Evolutionary conservation across 2,329 filamentous ascomycete species (phyloP).

Genomic region (Piedraia hortae): DNA sequence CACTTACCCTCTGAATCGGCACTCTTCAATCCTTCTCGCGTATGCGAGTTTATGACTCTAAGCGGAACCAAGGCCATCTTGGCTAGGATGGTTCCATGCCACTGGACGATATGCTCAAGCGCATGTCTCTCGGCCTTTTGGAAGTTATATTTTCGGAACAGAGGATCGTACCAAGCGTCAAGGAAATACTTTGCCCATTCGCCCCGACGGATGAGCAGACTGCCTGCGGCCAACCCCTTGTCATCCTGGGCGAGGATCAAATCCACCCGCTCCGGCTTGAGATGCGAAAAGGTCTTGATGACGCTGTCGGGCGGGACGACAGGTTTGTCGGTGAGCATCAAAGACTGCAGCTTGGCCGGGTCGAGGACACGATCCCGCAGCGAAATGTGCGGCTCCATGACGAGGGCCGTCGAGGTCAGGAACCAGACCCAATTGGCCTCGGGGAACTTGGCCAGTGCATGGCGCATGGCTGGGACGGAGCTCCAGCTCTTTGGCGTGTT

Average conservation of each 20-base stretch:
- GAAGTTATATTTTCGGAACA: slow-evolving; percentile 87
- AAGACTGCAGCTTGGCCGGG: slow-evolving; percentile 34
- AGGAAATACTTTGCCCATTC: slow-evolving; percentile 84
- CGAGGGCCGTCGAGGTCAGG: slow-evolving; percentile 57
- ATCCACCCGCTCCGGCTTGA: slow-evolving; percentile 53
- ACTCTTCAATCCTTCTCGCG: too few relatives aligned
- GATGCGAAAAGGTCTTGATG: slow-evolving; percentile 71
- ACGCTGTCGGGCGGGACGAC: slow-evolving; percentile 90
- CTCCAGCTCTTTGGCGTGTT: slow-evolving; percentile 38
- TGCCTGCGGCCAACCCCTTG: slow-evolving; percentile 47
- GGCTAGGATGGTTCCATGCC: slow-evolving; percentile 86
- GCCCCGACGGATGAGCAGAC: slow-evolving; percentile 54
- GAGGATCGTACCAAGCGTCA: slow-evolving; percentile 85
- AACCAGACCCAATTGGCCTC: slow-evolving; percentile 64
- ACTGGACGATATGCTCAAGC: slow-evolving; percentile 38
- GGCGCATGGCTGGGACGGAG: slow-evolving; percentile 59
- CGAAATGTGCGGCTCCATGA: slow-evolving; percentile 53
- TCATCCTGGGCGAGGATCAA: slow-evolving; percentile 64
- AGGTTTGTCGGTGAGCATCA: slow-evolving; percentile 65
- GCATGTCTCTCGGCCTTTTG: slow-evolving; percentile 84
- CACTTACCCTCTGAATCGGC: too few relatives aligned
- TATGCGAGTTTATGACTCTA: slow-evolving; percentile 56
- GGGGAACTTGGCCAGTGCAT: slow-evolving; percentile 59
- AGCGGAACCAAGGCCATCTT: slow-evolving; percentile 80
- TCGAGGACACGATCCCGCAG: slow-evolving; percentile 47